phyloP scores from a whole-genome alignment of 495 filamentous ascomycete genomes.

The Penicillium cinerascens region DNA sequence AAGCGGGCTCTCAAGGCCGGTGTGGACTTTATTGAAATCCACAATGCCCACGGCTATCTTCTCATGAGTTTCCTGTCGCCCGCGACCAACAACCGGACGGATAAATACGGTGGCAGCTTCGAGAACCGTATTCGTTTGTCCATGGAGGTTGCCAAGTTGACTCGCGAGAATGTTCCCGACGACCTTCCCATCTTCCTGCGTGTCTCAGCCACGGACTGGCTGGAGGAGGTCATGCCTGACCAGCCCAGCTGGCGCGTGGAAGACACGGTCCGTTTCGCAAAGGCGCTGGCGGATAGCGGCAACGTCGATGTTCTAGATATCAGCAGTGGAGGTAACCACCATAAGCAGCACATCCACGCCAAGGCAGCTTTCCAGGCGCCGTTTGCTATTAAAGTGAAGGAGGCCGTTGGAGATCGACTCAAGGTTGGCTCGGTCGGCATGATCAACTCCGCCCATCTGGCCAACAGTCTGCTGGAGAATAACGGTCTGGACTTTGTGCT shows the following conservation, averaged over 20 bases:
- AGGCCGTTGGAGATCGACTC: slow-evolving; percentile 55
- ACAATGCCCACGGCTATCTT: slow-evolving; percentile 62
- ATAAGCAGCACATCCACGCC: slow-evolving; percentile 50
- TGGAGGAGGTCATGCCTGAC: slow-evolving; percentile 42
- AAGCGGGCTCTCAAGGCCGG: slow-evolving; percentile 56
- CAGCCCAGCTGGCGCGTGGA: slow-evolving; percentile 54
- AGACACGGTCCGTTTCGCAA: slow-evolving; percentile 53
- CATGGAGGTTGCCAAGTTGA: slow-evolving; percentile 54
- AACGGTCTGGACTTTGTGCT: slow-evolving; percentile 57
- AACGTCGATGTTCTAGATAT: slow-evolving; percentile 62
- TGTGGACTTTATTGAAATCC: slow-evolving; percentile 56
- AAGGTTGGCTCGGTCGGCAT: slow-evolving; percentile 58
- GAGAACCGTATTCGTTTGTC: slow-evolving; percentile 57
- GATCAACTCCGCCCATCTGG: slow-evolving; percentile 55
- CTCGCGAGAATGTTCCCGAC: slow-evolving; percentile 51
- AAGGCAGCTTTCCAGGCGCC: slow-evolving; percentile 61
- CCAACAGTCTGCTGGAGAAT: slow-evolving; percentile 52
- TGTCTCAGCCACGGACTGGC: slow-evolving; percentile 57
- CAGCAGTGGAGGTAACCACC: slow-evolving; percentile 56
- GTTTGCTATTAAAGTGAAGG: slow-evolving; percentile 56
- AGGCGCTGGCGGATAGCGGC: slow-evolving; percentile 48
- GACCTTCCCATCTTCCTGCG: slow-evolving; percentile 65
- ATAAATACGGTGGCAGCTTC: slow-evolving; percentile 60
- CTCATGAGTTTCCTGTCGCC: slow-evolving; percentile 62
- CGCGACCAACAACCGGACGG: slow-evolving; percentile 55